Evolutionary conservation across 2,329 filamentous ascomycete genomes (phyloP).

Genomic region (Iodosphaeria phyllophila): DNA sequence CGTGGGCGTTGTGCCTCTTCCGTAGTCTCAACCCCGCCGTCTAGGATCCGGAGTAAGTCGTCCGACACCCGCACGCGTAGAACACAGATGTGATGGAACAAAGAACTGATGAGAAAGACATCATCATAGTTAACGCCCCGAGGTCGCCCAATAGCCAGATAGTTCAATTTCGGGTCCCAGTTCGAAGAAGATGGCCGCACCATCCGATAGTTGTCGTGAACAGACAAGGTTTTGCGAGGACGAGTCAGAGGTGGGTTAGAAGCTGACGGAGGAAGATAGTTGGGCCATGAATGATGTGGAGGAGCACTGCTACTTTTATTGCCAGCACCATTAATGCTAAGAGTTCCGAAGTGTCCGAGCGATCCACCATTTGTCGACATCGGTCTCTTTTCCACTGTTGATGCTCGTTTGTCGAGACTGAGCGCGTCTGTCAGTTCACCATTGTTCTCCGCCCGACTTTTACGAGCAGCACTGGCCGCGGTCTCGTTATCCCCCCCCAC

Average conservation of each 20-base stretch:
- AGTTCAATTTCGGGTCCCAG: constrained; percentile 42
- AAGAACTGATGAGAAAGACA: constrained; percentile 38
- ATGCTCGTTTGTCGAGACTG: not conserved
- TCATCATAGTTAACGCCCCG: constrained; percentile 33
- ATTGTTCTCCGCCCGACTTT: not conserved
- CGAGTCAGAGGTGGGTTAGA: no score
- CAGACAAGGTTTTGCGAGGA: constrained; percentile 33
- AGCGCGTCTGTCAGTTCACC: not conserved
- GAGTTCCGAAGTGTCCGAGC: no score
- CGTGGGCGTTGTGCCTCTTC: constrained; percentile 13
- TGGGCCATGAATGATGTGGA: no score
- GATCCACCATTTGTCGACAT: no score
- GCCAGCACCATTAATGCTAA: no score
- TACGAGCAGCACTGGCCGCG: no score
- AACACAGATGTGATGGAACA: constrained; percentile 43
- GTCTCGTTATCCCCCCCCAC: constrained; percentile 41
- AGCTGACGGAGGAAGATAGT: no score
- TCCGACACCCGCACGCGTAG: constrained; percentile 38
- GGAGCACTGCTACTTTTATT: no score
- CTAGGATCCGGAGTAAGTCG: constrained; percentile 30
- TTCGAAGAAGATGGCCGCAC: constrained; percentile 34
- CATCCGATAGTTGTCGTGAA: constrained; percentile 47
- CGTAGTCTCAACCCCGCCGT: constrained; percentile 20
- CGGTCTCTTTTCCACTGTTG: no score
- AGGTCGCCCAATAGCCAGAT: constrained; percentile 34